Evolutionary conservation across 2,329 filamentous ascomycete genomes (phyloP).

Genomic region (Cladosporium sp.): DNA sequence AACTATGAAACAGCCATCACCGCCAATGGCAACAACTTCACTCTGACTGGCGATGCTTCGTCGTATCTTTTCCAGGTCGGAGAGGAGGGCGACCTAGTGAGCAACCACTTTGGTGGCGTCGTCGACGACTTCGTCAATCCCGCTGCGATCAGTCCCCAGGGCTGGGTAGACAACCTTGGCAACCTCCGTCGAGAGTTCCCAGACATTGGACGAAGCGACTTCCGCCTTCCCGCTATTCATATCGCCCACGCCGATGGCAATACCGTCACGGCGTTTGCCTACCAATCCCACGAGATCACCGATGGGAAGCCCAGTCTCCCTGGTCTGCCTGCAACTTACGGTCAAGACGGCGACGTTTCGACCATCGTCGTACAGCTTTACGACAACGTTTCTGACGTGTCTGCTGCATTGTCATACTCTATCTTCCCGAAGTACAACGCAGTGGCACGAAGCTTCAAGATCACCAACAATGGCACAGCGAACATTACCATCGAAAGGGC

Average conservation of each 20-base stretch:
- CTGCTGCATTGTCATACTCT: constrained; percentile 59
- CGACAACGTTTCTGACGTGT: constrained; percentile 56
- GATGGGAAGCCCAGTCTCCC: constrained; percentile 54
- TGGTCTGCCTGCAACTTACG: constrained; percentile 59
- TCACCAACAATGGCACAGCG: constrained; percentile 55
- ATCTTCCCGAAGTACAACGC: constrained; percentile 60
- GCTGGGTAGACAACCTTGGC: constrained; percentile 52
- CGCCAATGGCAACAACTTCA: constrained; percentile 54
- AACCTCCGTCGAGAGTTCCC: constrained; percentile 60
- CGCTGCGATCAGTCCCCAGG: constrained; percentile 37
- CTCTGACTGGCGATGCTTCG: constrained; percentile 52
- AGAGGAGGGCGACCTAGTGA: constrained; percentile 51
- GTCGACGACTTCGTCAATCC: constrained; percentile 50
- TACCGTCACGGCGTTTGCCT: constrained; percentile 56
- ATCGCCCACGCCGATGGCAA: constrained; percentile 57
- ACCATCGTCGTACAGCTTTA: constrained; percentile 56
- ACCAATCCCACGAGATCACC: constrained; percentile 53
- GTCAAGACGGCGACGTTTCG: constrained; percentile 51
- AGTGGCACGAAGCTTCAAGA: constrained; percentile 56
- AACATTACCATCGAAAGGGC: constrained; percentile 54
- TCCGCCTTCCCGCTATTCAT: constrained; percentile 57
- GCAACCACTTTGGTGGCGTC: constrained; percentile 59
- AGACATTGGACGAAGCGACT: constrained; percentile 60
- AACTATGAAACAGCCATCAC: constrained; percentile 42
- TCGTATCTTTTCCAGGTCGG: constrained; percentile 64